Base-by-base conservation (phyloP, 108 stramenopile genomes). In the Fragilaria crotonensis region DNA sequence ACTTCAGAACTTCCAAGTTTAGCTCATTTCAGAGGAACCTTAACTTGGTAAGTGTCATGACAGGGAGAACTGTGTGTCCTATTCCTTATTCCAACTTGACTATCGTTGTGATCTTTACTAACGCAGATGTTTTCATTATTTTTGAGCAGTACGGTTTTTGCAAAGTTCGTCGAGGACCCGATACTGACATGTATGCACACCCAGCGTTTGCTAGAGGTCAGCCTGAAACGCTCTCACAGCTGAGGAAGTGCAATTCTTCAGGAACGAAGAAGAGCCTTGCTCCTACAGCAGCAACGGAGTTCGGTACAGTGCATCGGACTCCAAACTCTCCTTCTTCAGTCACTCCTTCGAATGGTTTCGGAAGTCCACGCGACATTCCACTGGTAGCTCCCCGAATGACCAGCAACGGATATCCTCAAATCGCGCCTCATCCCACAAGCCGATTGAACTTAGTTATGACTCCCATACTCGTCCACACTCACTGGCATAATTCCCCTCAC, bases 21-120 rank as follows among this genome's bases (percentile, higher is more conserved):
- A 87, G 89, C 46, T 89, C 87, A 33, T 94, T 96, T 59, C 93
- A 94, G 63, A 67, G 95, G 60, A 94, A 96, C 69, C 66, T 96
- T 5, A 96, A 96, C 61, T 57, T 89, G 81, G 87, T 85, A 79
- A 73, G 84, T 72, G 9, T 14, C 14, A 44, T 20, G 7, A 25
- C 22, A 54, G 14, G 9, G 22, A 21, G 19, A 22, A 19, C 51
- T 14, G 45, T 48, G 44, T 9, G 23, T 32, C 5, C n/a, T 32
- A 9, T 17, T 9, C 3, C 33, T 30, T 23, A 52, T 54, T 7
- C 49, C 49, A 59, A 52, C 54, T 25, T 23, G 31, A 49, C 26
- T 27, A 30, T 21, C 26, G 20, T 27, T 1, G 20, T 19, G 48
- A 4, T 61, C 25, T 29, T 3, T 30, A 11, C 25, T 30, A 11